phyloP scores from a whole-genome alignment of 1,284 basidiomycete genomes.

The Lignosus rhinocerotis region DNA sequence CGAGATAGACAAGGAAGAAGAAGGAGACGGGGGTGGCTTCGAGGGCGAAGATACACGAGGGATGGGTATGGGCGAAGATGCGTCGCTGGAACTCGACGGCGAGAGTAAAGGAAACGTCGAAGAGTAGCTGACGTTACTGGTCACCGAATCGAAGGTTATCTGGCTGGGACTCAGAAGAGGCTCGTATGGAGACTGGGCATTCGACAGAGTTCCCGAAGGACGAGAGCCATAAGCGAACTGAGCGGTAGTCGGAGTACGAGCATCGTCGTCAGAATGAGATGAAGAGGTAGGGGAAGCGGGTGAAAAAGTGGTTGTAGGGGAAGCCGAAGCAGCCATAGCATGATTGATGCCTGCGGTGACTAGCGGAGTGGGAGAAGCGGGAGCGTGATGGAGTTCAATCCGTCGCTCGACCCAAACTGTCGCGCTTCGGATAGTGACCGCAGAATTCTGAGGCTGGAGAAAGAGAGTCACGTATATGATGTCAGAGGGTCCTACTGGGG shows the following conservation, averaged over 20 bases:
- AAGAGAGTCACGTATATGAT: conserved; percentile 39
- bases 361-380: conserved; percentile 22
- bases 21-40: conserved; percentile 33
- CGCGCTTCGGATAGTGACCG: conserved; percentile 36
- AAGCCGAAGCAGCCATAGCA: conserved; percentile 28
- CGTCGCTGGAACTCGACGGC: conserved; percentile 10
- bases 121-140: conserved; percentile 13
- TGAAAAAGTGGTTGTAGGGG: conserved; percentile 13
- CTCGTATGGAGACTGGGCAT: conserved; percentile 13
- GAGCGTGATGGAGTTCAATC: conserved; percentile 36
- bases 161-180: conserved; percentile 18
- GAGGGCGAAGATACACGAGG: conserved; percentile 12
- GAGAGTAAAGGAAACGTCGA: conserved; percentile 20
- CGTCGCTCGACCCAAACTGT: conserved; percentile 41
- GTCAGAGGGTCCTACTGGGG: conserved; percentile 41
- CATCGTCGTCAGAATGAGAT: conserved; percentile 10
- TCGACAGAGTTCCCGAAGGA: conserved; percentile 8
- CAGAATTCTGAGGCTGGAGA: conserved; percentile 36
- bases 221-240: conserved; percentile 5
- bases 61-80: conserved; percentile 13
- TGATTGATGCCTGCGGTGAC: conserved; percentile 29
- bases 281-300: conserved; percentile 15
- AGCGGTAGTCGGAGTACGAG: conserved; percentile 17
- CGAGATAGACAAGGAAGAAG: conserved; percentile 37
- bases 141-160: conserved; percentile 21